phyloP scores from a whole-genome alignment of 805 yeast genomes.

The Myxozyma udenii region DNA sequence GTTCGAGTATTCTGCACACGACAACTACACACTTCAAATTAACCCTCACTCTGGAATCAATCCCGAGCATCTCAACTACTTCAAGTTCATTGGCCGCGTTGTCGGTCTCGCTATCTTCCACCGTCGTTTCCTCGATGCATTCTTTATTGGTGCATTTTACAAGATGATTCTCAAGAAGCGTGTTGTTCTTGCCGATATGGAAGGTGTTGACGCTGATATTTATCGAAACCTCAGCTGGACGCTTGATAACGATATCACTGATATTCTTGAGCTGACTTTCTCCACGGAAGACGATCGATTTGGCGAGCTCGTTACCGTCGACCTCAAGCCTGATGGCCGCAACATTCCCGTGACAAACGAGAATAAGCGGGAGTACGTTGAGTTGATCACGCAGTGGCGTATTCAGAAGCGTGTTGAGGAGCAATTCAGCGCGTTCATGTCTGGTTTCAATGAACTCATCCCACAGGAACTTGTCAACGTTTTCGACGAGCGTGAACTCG shows the following conservation, averaged over 20 bases:
- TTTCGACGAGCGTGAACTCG: constrained; percentile 96
- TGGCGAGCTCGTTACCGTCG: constrained; percentile 87
- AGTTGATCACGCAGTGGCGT: constrained; percentile 92
- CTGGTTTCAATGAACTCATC: constrained; percentile 94
- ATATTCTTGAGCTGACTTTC: constrained; percentile 81
- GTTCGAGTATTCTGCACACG: constrained; percentile 96
- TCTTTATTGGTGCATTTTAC: constrained; percentile 96
- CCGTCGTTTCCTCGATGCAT: constrained; percentile 94
- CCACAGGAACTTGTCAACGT: constrained; percentile 96
- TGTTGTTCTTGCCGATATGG: constrained; percentile 95
- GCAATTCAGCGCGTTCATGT: constrained; percentile 93
- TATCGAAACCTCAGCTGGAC: constrained; percentile 94
- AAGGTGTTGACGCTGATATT: constrained; percentile 97
- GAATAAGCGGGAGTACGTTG: constrained; percentile 92
- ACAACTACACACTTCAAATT: constrained; percentile 94
- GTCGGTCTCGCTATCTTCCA: constrained; percentile 98
- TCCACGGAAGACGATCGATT: constrained; percentile 85
- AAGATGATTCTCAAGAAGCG: constrained; percentile 96
- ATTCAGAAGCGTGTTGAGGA: constrained; percentile 89
- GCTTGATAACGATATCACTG: constrained; percentile 89
- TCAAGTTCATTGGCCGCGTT: constrained; percentile 96
- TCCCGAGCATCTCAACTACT: constrained; percentile 96
- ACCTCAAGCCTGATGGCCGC: constrained; percentile 83
- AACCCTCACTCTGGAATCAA: constrained; percentile 96
- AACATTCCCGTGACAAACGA: constrained; percentile 91